Conservation (phyloP, 2,329 filamentous ascomycete species). For the Ceratocystis huliohia region DNA sequence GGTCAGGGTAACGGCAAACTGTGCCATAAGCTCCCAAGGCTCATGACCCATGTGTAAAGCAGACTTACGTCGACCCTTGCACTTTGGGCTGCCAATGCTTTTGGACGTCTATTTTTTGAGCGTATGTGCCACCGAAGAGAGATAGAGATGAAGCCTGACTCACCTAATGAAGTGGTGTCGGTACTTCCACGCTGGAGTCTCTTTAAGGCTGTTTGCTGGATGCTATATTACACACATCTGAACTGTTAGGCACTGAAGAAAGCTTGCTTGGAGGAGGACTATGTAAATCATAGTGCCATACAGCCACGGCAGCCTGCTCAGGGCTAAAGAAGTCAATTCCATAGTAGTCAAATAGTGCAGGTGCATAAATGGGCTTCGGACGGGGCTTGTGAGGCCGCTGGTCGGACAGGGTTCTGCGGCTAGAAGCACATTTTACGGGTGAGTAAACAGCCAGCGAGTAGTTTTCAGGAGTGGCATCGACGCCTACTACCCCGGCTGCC, state of each 20-base stretch:
- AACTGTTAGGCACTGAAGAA: neutral
- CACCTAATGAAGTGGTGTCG: neutral
- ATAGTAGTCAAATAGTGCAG: constrained; percentile 13
- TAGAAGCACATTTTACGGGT: neutral
- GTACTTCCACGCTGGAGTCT: neutral
- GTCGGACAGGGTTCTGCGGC: neutral
- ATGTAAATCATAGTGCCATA: constrained; percentile 8
- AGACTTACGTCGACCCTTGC: neutral
- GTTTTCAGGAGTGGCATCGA: neutral
- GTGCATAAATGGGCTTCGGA: constrained; percentile 14
- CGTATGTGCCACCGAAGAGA: neutral
- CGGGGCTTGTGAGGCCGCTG: constrained; percentile 1
- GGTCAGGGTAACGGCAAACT: neutral
- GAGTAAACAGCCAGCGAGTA: neutral
- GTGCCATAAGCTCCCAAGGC: neutral
- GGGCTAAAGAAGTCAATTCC: constrained; percentile 16
- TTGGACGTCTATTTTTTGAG: neutral
- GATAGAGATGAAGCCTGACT: neutral
- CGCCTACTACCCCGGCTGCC: neutral
- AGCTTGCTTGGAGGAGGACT: neutral
- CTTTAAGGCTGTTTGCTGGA: too few species aligned
- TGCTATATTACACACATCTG: neutral
- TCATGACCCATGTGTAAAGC: neutral
- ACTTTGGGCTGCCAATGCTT: neutral
- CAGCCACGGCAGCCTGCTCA: constrained; percentile 14